phyloP scores from a whole-genome alignment of 2,329 filamentous ascomycete species.

The Clarireedia homoeocarpa region DNA sequence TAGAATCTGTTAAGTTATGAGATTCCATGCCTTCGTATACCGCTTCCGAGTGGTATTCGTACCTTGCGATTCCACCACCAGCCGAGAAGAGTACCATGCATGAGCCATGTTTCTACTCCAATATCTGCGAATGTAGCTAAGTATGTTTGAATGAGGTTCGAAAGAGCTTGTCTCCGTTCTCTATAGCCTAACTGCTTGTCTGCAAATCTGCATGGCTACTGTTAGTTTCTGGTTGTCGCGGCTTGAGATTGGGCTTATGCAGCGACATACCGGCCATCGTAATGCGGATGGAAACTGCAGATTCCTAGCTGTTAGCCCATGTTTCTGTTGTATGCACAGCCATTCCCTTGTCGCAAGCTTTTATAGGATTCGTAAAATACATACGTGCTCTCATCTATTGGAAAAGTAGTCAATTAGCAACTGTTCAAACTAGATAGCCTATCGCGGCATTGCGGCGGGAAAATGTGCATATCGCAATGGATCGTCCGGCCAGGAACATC shows the following conservation, averaged over 20 bases:
- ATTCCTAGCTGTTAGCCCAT: constrained; percentile 11
- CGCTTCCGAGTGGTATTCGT: neutral
- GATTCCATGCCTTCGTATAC: neutral
- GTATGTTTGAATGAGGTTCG: constrained; percentile 68
- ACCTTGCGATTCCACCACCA: constrained; percentile 73
- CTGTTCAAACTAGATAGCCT: neutral
- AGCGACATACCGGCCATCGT: constrained; percentile 31
- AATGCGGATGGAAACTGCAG: constrained; percentile 32
- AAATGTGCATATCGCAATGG: neutral
- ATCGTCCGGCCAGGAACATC: neutral
- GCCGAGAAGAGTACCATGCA: constrained; percentile 74
- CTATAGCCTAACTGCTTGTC: constrained; percentile 35
- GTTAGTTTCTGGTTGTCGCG: neutral
- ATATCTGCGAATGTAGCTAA: constrained; percentile 56
- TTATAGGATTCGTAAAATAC: constrained; percentile 8
- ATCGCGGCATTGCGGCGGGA: neutral
- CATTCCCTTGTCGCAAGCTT: neutral
- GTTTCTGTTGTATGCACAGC: neutral
- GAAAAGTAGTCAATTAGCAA: neutral
- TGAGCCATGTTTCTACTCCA: constrained; percentile 45
- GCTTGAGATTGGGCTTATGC: neutral
- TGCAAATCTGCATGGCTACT: constrained; percentile 28
- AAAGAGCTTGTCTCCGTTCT: constrained; percentile 43
- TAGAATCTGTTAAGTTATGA: constrained; percentile 41
- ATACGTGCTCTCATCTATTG: constrained; percentile 27